Conservation (phyloP, 352 stramenopile genomes). For the Phytophthora palmivora region DNA sequence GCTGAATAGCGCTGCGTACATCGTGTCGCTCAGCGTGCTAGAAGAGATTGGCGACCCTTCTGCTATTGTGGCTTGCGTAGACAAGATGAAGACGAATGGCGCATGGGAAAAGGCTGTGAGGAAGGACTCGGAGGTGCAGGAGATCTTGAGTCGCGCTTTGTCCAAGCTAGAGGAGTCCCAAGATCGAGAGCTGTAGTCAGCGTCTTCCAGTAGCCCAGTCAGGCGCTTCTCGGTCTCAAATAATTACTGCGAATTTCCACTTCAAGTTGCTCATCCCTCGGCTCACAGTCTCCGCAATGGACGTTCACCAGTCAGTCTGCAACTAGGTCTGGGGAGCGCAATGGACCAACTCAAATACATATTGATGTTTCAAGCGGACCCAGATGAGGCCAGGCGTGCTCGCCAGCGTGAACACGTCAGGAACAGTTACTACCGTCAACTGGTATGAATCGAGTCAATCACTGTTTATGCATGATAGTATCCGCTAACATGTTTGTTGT, state of each 20-base stretch:
- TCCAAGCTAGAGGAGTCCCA: slow-evolving; percentile 13
- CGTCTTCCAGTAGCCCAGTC: slow-evolving; percentile 27
- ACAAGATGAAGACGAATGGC: slow-evolving; percentile 38
- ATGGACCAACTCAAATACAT: too few species aligned
- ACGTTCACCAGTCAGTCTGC: slow-evolving; percentile 14
- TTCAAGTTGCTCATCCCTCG: slow-evolving; percentile 29
- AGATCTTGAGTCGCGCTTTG: slow-evolving; percentile 36
- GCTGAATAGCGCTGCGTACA: slow-evolving; percentile 57
- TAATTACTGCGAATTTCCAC: slow-evolving; percentile 26
- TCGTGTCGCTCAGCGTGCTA: slow-evolving; percentile 52
- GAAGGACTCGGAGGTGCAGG: slow-evolving; percentile 44
- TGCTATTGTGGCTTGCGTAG: slow-evolving; percentile 39
- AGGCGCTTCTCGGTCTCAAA: background rate
- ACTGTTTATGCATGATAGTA: background rate
- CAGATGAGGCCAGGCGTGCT: slow-evolving; percentile 42
- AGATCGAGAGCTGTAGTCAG: slow-evolving; percentile 20
- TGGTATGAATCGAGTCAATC: slow-evolving; percentile 17
- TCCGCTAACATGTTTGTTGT: slow-evolving; percentile 18
- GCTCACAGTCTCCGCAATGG: slow-evolving; percentile 14
- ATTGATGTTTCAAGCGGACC: too few species aligned
- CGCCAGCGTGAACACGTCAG: slow-evolving; percentile 70
- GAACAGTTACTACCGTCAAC: slow-evolving; percentile 51
- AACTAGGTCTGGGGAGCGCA: slow-evolving; percentile 14
- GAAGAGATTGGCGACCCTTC: slow-evolving; percentile 34
- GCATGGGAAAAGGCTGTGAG: slow-evolving; percentile 41